Evolutionary conservation across 1,284 basidiomycete genomes (phyloP).

Genomic region (Peniophora sp.): DNA sequence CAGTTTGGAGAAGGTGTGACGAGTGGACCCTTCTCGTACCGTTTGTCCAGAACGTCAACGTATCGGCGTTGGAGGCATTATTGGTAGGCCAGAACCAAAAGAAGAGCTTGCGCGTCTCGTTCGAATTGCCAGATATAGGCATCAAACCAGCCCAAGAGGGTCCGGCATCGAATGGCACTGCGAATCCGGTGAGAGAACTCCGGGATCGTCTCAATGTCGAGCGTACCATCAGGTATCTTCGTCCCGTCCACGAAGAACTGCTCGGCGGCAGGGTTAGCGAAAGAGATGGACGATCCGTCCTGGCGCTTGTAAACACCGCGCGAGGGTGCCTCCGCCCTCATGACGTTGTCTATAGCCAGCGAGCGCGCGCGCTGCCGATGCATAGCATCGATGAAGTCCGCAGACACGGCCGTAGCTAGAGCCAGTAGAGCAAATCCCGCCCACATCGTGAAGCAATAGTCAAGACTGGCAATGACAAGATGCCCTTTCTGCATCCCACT

Average conservation of each 20-base stretch:
- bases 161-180: conserved; percentile 31
- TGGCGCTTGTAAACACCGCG: background rate
- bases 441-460: no score
- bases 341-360: no score
- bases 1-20: background rate
- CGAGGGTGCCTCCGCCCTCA: background rate
- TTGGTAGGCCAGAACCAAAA: conserved; percentile 46
- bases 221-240: conserved; percentile 5
- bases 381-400: background rate
- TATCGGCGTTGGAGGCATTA: conserved; percentile 34
- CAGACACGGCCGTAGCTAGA: background rate
- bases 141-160: conserved; percentile 32
- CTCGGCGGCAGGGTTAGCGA: conserved; percentile 6
- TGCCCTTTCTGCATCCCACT: no score
- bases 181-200: conserved; percentile 18
- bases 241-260: conserved; percentile 7
- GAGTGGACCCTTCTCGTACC: conserved; percentile 9
- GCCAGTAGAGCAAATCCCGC: no score
- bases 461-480: no score
- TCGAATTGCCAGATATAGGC: conserved; percentile 25
- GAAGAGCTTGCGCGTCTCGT: conserved; percentile 35
- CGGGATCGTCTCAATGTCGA: background rate
- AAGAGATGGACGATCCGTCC: conserved; percentile 1
- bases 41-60: conserved; percentile 42
- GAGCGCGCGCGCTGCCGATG: background rate